Base-by-base conservation (phyloP, 345 rosid species). In the Adansonia digitata region DNA sequence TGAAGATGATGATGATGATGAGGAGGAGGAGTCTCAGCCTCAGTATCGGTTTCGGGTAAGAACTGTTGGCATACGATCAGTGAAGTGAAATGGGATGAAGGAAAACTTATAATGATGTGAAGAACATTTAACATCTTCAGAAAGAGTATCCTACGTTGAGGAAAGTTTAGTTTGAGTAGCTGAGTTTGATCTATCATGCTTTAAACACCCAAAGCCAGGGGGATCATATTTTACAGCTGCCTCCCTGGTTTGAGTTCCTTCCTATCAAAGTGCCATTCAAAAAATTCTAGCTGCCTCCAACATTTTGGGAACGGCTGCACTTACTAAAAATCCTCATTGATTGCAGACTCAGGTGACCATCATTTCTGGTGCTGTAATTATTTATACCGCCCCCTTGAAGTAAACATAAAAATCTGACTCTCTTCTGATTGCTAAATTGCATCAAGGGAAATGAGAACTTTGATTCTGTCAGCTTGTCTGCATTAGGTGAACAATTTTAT, bases 1-100 rank as follows among this genome's bases (percentile, higher is more conserved):
- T 68, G 97, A 91, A 39, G 97, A 94, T 29, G 93, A 88, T 2
- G 88, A 88, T 0, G 93, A 89, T 0, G 89, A 83, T 0, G 88
- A 87, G 0, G 89, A 85, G 1, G 94, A 88, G 24, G 94, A 88
- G 8, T 80, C 86, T 75, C 84, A 42, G 72, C 93, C 94, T 74
- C 94, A 86, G 81, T 94, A 86, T 77, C 82, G 94, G 42, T 94
- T 94, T 82, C 94, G 97, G 26, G 89, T 94, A 22, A 88, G 81
- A 84, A 92, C 94, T 24, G 92, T 87, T 17, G 97, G 95, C 52
- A 89, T 87, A 51, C 86, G 91, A 53, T 83, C 92, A 20, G 97
- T 94, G 49, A 92, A 91, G 80, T 94, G 84, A 91, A 76, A 74
- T 39, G 77, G 70, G 71, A 63, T 59, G 46, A 14, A 57, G 18